Evolutionary conservation across 2,329 filamentous ascomycete genomes (phyloP).

Genomic region (Gaeumannomyces tritici): DNA sequence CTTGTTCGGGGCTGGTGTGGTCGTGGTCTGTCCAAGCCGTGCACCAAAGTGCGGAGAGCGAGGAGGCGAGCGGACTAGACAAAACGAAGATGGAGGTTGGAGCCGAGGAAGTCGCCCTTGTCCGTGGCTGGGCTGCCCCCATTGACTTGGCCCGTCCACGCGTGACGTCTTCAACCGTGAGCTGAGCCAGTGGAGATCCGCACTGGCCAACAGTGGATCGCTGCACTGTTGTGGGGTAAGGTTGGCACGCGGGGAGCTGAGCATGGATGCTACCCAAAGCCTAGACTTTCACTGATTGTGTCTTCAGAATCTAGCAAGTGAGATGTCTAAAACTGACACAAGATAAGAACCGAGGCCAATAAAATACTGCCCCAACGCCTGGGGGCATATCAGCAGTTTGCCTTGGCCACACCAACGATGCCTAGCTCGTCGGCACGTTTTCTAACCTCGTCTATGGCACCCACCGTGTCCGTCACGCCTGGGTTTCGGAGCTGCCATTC

Average conservation of each 20-base stretch:
- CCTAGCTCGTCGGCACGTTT: conserved; percentile 41
- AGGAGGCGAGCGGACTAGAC: not conserved
- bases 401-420: conserved; percentile 16
- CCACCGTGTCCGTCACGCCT: conserved; percentile 44
- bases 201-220: not conserved
- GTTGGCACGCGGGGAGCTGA: not conserved
- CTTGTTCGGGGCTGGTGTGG: not conserved
- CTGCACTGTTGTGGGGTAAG: not conserved
- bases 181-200: not conserved
- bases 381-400: not conserved
- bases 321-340: no score
- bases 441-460: conserved; percentile 51
- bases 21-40: not conserved
- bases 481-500: conserved; percentile 86
- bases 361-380: no score
- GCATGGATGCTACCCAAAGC: no score
- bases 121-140: not conserved
- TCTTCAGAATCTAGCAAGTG: no score
- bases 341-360: no score
- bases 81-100: not conserved
- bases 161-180: not conserved
- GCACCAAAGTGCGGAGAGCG: not conserved
- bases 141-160: not conserved
- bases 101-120: not conserved
- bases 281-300: no score